Conservation (phyloP, 805 yeast species). For the Kuraishia ogatae region DNA sequence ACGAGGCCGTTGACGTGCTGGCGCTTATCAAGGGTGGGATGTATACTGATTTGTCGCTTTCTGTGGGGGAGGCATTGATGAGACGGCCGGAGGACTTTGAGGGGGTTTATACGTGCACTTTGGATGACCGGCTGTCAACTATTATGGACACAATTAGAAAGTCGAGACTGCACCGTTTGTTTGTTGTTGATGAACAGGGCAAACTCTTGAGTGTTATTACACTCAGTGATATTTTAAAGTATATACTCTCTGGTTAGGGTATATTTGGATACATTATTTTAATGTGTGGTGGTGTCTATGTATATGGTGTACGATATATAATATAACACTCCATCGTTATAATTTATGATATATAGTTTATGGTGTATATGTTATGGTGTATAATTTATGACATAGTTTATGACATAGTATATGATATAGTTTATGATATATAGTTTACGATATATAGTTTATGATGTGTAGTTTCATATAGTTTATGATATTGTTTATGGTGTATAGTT, state of each 20-base stretch:
- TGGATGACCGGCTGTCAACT: constrained; percentile 76
- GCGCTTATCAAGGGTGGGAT: constrained; percentile 91
- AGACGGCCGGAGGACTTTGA: constrained; percentile 93
- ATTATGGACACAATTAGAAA: constrained; percentile 90
- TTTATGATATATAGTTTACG: too few relatives aligned
- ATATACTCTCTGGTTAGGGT: constrained; percentile 38
- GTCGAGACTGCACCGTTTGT: constrained; percentile 83
- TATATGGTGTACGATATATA: too few relatives aligned
- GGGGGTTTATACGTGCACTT: constrained; percentile 94
- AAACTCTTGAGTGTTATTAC: constrained; percentile 78
- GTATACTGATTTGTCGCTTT: constrained; percentile 79
- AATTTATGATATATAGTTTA: too few relatives aligned
- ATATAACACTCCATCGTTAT: too few relatives aligned
- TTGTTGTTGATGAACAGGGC: constrained; percentile 83
- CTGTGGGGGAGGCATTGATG: constrained; percentile 94
- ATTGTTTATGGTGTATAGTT: too few relatives aligned
- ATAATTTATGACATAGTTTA: too few relatives aligned
- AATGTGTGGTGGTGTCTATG: too few relatives aligned
- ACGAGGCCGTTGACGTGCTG: constrained; percentile 92
- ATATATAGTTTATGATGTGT: too few relatives aligned
- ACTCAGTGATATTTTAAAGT: constrained; percentile 81
- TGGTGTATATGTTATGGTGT: too few relatives aligned
- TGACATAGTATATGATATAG: too few relatives aligned
- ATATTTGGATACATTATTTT: too few relatives aligned
- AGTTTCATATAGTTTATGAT: too few relatives aligned